phyloP scores from a whole-genome alignment of 2,329 filamentous ascomycete genomes.

The Fusarium coffeatum region DNA sequence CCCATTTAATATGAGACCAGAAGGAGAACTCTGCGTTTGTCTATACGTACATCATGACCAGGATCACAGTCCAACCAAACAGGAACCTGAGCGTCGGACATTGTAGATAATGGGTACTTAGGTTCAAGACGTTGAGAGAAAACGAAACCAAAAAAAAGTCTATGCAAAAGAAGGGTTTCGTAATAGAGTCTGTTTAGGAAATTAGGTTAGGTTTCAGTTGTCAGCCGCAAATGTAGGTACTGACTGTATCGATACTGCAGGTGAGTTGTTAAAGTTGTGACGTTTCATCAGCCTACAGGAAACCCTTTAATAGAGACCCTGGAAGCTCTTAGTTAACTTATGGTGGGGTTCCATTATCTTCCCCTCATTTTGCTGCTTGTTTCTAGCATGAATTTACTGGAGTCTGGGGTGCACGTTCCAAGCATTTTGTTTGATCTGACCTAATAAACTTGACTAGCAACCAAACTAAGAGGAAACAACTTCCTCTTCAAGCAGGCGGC shows the following conservation, averaged over 20 bases:
- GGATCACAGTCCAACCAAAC: constrained; percentile 73
- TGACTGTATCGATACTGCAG: constrained; percentile 1
- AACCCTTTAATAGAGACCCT: constrained; percentile 22
- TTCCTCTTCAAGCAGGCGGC: constrained; percentile 29
- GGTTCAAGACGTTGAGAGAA: not conserved
- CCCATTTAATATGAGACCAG: constrained; percentile 1
- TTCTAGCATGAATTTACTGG: constrained; percentile 1
- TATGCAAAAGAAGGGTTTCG: not conserved
- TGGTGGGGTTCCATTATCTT: constrained; percentile 34
- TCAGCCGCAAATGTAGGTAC: not conserved
- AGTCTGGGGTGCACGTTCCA: constrained; percentile 19
- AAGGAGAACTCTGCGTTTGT: not conserved
- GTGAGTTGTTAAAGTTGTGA: constrained; percentile 39
- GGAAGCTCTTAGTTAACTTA: constrained; percentile 11
- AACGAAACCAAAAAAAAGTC: not conserved
- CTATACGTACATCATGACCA: constrained; percentile 71
- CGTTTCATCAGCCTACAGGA: constrained; percentile 25
- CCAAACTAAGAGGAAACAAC: constrained; percentile 15
- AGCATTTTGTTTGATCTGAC: constrained; percentile 3
- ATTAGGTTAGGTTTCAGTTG: not conserved
- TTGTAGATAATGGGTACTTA: constrained; percentile 11
- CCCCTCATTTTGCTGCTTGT: constrained; percentile 33
- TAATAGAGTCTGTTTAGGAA: not conserved
- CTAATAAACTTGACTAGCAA: constrained; percentile 18
- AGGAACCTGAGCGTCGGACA: constrained; percentile 56